Percentiles rank a stretch among this genome's conserved stretches.
phyloP scores from a whole-genome alignment of 169 alveolate species.

The Plasmodium cynomolgi region DNA sequence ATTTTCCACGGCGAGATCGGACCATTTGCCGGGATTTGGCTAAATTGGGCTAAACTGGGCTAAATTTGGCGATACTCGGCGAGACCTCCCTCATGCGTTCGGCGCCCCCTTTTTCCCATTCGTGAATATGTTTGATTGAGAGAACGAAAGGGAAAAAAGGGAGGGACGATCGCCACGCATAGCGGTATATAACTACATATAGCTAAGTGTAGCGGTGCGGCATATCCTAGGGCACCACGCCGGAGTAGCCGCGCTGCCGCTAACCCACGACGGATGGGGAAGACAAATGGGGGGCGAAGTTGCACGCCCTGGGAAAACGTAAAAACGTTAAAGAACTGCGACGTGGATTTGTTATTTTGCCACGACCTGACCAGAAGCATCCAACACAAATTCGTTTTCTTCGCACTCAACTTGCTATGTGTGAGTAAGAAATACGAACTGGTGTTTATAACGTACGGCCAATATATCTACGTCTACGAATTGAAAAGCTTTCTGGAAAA shows the following conservation, averaged over 20 bases:
- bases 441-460: conserved; percentile 48
- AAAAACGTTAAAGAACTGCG: conserved; percentile 19
- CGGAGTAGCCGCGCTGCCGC: background rate
- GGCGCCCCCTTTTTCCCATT: background rate
- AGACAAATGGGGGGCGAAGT: background rate
- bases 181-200: background rate
- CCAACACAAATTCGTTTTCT: conserved; percentile 49
- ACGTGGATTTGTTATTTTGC: conserved; percentile 20
- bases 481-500: conserved; percentile 28
- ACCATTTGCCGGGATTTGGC: background rate
- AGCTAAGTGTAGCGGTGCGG: background rate
- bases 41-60: background rate
- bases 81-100: background rate
- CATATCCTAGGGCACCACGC: background rate
- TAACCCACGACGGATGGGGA: background rate
- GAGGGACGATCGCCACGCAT: background rate
- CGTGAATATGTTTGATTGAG: background rate
- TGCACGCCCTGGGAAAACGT: conserved; percentile 69
- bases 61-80: background rate
- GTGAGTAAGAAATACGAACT: conserved; percentile 71
- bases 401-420: conserved; percentile 50
- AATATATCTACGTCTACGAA: conserved; percentile 51
- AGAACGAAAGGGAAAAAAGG: background rate
- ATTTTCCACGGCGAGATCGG: background rate
- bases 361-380: conserved; percentile 27